A percentile compares a stretch with the other conserved stretches of the same genome.
phyloP scores from a whole-genome alignment of 2,329 filamentous ascomycete genomes.

The Stagonosporopsis rhizophila region DNA sequence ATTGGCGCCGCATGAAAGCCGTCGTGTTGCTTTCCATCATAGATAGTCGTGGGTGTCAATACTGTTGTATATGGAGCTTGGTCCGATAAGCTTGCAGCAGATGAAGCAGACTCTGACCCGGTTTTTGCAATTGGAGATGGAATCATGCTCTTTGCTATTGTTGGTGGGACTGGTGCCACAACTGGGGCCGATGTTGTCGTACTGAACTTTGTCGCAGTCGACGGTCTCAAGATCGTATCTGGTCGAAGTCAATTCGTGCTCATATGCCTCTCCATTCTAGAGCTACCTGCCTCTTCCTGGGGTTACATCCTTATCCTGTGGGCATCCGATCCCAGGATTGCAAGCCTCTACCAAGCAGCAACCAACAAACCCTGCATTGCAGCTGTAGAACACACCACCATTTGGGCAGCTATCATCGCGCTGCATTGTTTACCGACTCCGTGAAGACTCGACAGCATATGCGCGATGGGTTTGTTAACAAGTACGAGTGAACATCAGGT shows the following conservation, averaged over 20 bases:
- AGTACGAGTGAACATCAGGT: neutral
- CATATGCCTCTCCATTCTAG: too few species aligned
- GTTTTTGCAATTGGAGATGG: neutral
- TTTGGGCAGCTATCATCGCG: conserved; percentile 22
- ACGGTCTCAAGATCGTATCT: neutral
- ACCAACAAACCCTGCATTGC: conserved; percentile 28
- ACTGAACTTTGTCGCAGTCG: neutral
- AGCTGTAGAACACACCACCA: conserved; percentile 33
- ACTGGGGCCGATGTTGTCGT: neutral
- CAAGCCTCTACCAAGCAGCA: conserved; percentile 40
- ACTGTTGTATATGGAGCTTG: neutral
- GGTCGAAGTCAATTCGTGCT: neutral
- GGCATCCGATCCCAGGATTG: conserved; percentile 27
- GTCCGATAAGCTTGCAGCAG: neutral
- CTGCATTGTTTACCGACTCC: conserved; percentile 9
- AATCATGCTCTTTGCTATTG: neutral
- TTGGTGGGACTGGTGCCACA: neutral
- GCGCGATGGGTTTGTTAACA: neutral
- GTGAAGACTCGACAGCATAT: neutral
- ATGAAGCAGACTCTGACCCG: neutral
- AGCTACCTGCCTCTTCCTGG: conserved; percentile 29
- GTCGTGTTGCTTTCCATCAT: neutral
- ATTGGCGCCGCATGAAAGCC: conserved; percentile 6
- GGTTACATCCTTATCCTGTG: conserved; percentile 26
- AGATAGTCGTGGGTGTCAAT: neutral